Evolutionary conservation across 2,329 filamentous ascomycete genomes (phyloP).

Genomic region (Ophiostoma angusticollis): DNA sequence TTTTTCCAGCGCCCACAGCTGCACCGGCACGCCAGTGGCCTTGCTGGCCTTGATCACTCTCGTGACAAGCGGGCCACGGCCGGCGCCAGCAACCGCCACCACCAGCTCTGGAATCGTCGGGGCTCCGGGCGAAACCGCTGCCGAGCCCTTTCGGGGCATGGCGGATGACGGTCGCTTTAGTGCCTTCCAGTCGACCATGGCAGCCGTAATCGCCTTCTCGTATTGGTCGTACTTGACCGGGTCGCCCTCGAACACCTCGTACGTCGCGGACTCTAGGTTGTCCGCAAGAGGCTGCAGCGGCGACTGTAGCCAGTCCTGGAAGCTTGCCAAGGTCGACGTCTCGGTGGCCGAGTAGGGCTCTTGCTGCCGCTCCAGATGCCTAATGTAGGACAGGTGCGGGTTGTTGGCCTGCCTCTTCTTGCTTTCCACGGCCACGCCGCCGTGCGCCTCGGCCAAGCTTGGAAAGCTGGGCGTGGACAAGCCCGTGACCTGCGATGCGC

Average conservation of each 20-base stretch:
- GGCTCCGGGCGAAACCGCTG: constrained; percentile 6
- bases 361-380: constrained; percentile 73
- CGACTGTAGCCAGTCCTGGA: constrained; percentile 92
- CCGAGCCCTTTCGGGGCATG: constrained; percentile 41
- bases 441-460: constrained; percentile 52
- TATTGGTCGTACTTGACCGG: constrained; percentile 98
- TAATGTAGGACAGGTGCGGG: constrained; percentile 61
- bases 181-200: constrained; percentile 65
- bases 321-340: constrained; percentile 37
- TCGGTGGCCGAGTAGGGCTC: constrained; percentile 43
- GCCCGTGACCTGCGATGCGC: constrained; percentile 14
- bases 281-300: constrained; percentile 90
- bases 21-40: constrained; percentile 61
- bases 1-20: constrained; percentile 91
- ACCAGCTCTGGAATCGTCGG: constrained; percentile 38
- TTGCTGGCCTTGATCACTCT: constrained; percentile 71
- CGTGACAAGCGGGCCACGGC: constrained; percentile 82
- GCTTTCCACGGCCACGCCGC: constrained; percentile 24
- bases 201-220: constrained; percentile 68
- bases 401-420: constrained; percentile 30
- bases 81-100: constrained; percentile 84
- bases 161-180: constrained; percentile 64
- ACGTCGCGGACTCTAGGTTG: constrained; percentile 92
- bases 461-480: constrained; percentile 47
- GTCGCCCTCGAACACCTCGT: constrained; percentile 97